Base-by-base conservation (phyloP, 208 protist genomes). In the Novymonas esmeraldas region DNA sequence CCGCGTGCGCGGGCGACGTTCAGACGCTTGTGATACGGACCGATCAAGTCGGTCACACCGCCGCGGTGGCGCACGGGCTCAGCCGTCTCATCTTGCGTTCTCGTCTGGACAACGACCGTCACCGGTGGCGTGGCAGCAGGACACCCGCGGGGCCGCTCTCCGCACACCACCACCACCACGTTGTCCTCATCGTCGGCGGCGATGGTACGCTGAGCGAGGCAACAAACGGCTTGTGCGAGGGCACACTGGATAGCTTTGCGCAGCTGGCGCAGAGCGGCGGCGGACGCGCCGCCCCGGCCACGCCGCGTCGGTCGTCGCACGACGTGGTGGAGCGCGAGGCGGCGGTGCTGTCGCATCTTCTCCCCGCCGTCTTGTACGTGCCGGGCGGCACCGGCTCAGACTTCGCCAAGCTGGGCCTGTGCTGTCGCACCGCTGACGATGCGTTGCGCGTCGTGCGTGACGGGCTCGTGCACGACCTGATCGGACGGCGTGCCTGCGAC, bases 161-260 rank as follows among this genome's bases (percentile, higher is more conserved):
- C 31, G 26, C 3, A 7, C 6, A 36, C 50, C 10, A 26, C 50
- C 50, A 14, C 18, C 29, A 56, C 26, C 73, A 87, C 65, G 20
- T 95, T 5, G 65, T 95, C 33, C 71, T 83, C 11, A 42, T 79
- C 10, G 72, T 93, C 28, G 90, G 90, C 45, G 90, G 90, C 33
- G 90, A 95, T 49, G 90, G 90, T 18, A 92, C 86, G 6, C 71
- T 95, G 24, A 90, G 82, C 70, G 90, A 95, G 28, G 87, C 82
- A 5, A 80, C 91, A 4, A 89, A 95, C 48, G 90, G 90, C 6
- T 38, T 91, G 24, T 93, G 86, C 56, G 58, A 66, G 31, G 90
- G 85, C 0, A 82, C 79, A 33, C 70, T 94, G 6, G 44, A 51
- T 0, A 64, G 59, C 6, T 82, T 64, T 20, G 45, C 29, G 7